These are phyloP conservation scores for Gnomoniopsis smithogilvyi DNA, from an alignment of 2,329 filamentous ascomycete species.

Conservation along the genomic window DNA sequence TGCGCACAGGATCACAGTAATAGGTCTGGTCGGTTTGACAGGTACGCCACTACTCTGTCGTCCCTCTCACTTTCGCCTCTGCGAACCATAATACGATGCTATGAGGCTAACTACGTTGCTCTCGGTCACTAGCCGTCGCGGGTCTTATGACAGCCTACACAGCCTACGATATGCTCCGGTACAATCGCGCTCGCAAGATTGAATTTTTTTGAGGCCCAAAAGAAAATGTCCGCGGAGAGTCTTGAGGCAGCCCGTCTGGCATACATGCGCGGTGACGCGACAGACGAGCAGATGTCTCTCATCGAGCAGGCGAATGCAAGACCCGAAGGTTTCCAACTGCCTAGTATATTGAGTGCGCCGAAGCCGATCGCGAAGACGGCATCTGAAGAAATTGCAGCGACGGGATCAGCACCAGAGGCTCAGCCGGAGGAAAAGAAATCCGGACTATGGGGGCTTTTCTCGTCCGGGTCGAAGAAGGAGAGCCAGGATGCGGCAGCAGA, in stretches of 20 bases:
- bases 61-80: neutral
- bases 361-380: conserved; percentile 14
- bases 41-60: conserved; percentile 35
- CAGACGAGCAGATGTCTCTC: conserved; percentile 51
- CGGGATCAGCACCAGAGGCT: conserved; percentile 24
- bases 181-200: conserved; percentile 57
- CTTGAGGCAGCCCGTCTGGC: conserved; percentile 56
- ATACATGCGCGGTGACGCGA: conserved; percentile 57
- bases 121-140: conserved; percentile 44
- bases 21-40: conserved; percentile 53
- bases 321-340: conserved; percentile 45
- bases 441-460: conserved; percentile 27
- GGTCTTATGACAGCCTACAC: conserved; percentile 56
- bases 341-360: conserved; percentile 47
- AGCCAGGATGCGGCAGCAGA: conserved; percentile 3
- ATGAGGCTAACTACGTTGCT: neutral
- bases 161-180: conserved; percentile 58
- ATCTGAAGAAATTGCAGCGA: conserved; percentile 20
- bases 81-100: neutral
- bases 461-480: conserved; percentile 13
- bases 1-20: conserved; percentile 53
- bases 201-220: conserved; percentile 57
- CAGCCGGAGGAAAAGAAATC: conserved; percentile 22
- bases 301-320: conserved; percentile 55
- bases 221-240: conserved; percentile 50